These are phyloP conservation scores for Dillenia turbinata DNA, from an alignment of 164 flowering plant species.

Conservation along the genomic window DNA sequence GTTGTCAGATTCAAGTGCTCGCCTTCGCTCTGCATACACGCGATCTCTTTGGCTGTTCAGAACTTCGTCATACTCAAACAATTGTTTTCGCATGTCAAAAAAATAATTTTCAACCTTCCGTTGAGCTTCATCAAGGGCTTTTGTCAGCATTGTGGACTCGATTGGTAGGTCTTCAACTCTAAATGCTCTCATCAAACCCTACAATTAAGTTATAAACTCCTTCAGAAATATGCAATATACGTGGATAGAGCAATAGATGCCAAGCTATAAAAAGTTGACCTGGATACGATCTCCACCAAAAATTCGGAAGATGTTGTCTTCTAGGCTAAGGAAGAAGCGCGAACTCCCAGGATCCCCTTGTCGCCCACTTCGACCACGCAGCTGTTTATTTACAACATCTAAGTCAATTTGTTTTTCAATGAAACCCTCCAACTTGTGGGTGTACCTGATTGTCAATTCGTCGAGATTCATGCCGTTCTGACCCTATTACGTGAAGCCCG, in stretches of 20 bases:
- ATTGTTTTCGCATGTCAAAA: slow-evolving; percentile 91
- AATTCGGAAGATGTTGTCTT: slow-evolving; percentile 91
- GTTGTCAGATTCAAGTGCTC: slow-evolving; percentile 85
- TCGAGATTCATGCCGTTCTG: slow-evolving; percentile 98
- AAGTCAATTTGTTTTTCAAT: background rate
- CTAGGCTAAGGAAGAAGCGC: slow-evolving; percentile 96
- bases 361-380: slow-evolving; percentile 96
- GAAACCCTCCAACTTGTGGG: background rate
- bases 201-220: slow-evolving; percentile 12
- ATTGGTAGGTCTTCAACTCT: slow-evolving; percentile 98
- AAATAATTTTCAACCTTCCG: slow-evolving; percentile 97
- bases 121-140: slow-evolving; percentile 98
- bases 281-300: slow-evolving; percentile 97
- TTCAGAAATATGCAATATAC: slow-evolving; percentile 1
- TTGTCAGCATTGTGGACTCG: slow-evolving; percentile 93
- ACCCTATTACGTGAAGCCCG: slow-evolving; percentile 97
- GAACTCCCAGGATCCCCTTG: slow-evolving; percentile 99
- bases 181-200: slow-evolving; percentile 98
- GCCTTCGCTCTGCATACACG: slow-evolving; percentile 91
- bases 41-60: slow-evolving; percentile 98
- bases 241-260: background rate
- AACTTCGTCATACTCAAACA: slow-evolving; percentile 96
- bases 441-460: slow-evolving; percentile 95
- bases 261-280: slow-evolving; percentile 31
- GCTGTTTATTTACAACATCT: slow-evolving; percentile 34